A percentile compares a stretch with the other conserved stretches of the same genome.
Evolutionary conservation across 768 basidiomycete genomes (phyloP).

Genomic region (Baorangia bicolor): DNA sequence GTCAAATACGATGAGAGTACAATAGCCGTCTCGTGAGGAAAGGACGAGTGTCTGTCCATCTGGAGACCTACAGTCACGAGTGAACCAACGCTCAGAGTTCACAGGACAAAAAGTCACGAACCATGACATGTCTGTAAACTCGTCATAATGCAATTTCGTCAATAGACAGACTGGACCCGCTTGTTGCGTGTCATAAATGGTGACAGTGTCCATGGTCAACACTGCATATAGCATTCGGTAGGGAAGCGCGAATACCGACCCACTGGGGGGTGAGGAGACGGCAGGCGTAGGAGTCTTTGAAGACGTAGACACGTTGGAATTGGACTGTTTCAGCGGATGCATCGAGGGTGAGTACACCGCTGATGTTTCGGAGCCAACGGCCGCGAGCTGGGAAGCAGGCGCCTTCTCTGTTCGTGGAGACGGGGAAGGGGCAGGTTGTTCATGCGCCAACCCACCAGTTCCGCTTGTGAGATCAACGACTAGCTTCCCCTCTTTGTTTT

Average conservation of each 20-base stretch:
- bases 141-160: conserved; percentile 94
- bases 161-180: conserved; percentile 87
- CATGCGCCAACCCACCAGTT: conserved; percentile 5
- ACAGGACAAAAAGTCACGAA: conserved; percentile 40
- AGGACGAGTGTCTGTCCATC: conserved; percentile 93
- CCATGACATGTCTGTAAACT: conserved; percentile 97
- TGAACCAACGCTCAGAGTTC: background rate
- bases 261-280: conserved; percentile 46
- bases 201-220: conserved; percentile 92
- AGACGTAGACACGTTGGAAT: conserved; percentile 10
- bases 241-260: conserved; percentile 82
- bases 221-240: conserved; percentile 96
- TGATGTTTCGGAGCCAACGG: conserved; percentile 8
- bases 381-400: conserved; percentile 1
- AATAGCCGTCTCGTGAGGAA: conserved; percentile 94
- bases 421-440: conserved; percentile 4
- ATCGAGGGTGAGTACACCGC: conserved; percentile 11
- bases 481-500: conserved; percentile 58
- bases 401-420: conserved; percentile 23
- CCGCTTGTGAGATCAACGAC: conserved; percentile 58
- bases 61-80: conserved; percentile 68
- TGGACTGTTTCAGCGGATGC: conserved; percentile 14
- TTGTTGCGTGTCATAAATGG: conserved; percentile 97
- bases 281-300: conserved; percentile 22
- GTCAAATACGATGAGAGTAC: conserved; percentile 92